A percentile compares a stretch with the other conserved stretches of the same genome.
These are phyloP conservation scores for Plasmodium coatneyi DNA, from an alignment of 169 alveolate genomes.

Conservation along the genomic window DNA sequence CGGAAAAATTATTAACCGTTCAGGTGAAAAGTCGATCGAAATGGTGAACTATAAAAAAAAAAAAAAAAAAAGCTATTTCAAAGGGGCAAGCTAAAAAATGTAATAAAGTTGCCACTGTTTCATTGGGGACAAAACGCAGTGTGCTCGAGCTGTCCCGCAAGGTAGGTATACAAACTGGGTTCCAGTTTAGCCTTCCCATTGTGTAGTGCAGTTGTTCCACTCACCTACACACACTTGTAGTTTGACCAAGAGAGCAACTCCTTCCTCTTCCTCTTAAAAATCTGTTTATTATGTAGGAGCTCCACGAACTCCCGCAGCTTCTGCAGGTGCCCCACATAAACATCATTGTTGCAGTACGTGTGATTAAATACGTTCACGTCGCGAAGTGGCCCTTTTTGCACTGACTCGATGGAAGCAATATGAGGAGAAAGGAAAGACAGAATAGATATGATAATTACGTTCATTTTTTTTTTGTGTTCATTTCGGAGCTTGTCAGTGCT, in stretches of 20 bases:
- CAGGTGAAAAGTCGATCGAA: conserved; percentile 1
- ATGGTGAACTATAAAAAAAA: neutral
- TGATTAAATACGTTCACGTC: conserved; percentile 49
- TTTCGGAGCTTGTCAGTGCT: conserved; percentile 46
- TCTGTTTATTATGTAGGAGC: conserved; percentile 37
- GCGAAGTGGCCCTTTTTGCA: neutral
- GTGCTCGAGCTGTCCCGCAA: neutral
- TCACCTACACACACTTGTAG: conserved; percentile 9
- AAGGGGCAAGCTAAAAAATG: neutral
- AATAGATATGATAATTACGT: conserved; percentile 25
- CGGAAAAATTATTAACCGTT: neutral
- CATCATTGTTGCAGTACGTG: conserved; percentile 51
- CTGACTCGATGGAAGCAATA: conserved; percentile 7
- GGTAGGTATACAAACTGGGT: neutral
- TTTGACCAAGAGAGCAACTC: conserved; percentile 71
- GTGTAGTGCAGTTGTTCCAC: neutral
- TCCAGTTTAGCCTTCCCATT: neutral
- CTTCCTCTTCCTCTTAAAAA: conserved; percentile 67
- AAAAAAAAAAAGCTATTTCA: neutral
- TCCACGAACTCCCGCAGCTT: conserved; percentile 33
- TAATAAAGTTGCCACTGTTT: neutral
- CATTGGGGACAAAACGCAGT: neutral
- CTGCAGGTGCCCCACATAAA: conserved; percentile 42
- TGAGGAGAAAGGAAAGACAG: conserved; percentile 34
- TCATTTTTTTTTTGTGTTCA: conserved; percentile 69